These are phyloP conservation scores for Prunus davidiana DNA, from an alignment of 306 rosid species.

Conservation along the genomic window DNA sequence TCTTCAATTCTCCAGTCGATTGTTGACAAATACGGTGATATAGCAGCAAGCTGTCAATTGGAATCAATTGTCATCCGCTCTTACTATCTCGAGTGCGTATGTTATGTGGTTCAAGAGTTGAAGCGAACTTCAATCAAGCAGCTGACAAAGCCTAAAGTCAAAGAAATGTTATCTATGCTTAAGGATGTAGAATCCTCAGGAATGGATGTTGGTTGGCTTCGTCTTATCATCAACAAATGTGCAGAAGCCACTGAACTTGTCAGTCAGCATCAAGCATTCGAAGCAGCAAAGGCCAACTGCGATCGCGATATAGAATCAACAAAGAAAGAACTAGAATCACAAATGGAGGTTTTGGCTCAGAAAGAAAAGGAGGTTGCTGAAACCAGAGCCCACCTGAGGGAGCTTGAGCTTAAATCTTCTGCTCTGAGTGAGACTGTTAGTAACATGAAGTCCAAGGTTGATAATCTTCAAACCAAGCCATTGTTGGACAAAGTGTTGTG, in stretches of 20 bases:
- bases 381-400: conserved; percentile 51
- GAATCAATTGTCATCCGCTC: conserved; percentile 79
- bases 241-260: conserved; percentile 47
- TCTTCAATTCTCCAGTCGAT: conserved; percentile 56
- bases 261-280: conserved; percentile 37
- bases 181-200: conserved; percentile 79
- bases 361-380: conserved; percentile 64
- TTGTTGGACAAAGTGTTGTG: conserved; percentile 51
- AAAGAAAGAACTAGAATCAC: conserved; percentile 52
- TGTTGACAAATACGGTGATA: conserved; percentile 71
- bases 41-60: conserved; percentile 64
- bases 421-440: conserved; percentile 35
- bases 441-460: conserved; percentile 54
- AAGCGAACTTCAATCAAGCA: conserved; percentile 38
- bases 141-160: conserved; percentile 55
- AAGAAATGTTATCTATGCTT: conserved; percentile 65
- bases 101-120: conserved; percentile 75
- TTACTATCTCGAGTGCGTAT: conserved; percentile 73
- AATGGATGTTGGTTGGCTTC: conserved; percentile 66
- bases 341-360: conserved; percentile 43
- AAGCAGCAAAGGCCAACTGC: conserved; percentile 44
- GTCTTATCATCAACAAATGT: conserved; percentile 40
- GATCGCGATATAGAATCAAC: conserved; percentile 40
- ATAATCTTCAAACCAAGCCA: conserved; percentile 42
- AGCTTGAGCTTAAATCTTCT: conserved; percentile 56